Evolutionary conservation across 1,284 basidiomycete species (phyloP).

Genomic region (Polyporus tsugae): DNA sequence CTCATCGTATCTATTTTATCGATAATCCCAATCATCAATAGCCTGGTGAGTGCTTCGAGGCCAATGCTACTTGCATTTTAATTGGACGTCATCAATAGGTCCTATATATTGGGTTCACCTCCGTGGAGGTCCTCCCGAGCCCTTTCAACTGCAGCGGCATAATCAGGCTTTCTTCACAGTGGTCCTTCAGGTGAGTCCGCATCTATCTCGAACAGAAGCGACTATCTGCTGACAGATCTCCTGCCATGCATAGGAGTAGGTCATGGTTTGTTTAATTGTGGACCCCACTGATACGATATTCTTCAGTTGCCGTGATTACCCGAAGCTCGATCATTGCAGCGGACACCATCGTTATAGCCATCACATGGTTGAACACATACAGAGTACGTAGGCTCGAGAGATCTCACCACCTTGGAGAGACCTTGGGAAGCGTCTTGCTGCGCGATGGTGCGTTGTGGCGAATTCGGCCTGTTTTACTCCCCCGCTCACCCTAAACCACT

Average conservation of each 20-base stretch:
- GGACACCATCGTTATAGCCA: background rate
- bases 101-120: background rate
- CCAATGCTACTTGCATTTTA: too few relatives aligned
- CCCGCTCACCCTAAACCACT: background rate
- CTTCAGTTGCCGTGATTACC: background rate
- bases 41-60: background rate
- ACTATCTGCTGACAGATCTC: background rate
- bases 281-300: background rate
- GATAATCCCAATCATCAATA: background rate
- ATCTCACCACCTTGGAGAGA: background rate
- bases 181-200: background rate
- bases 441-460: background rate
- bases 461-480: too few relatives aligned
- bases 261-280: background rate
- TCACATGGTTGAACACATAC: conserved; percentile 5
- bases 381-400: background rate
- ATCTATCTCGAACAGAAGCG: background rate
- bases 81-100: background rate
- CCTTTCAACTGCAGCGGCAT: conserved; percentile 1
- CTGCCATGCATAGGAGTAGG: background rate
- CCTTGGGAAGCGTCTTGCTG: background rate
- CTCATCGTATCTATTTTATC: background rate
- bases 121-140: background rate
- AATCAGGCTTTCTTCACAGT: background rate
- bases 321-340: background rate